phyloP scores from a whole-genome alignment of 2,329 filamentous ascomycete species.

The Fusarium continuum region DNA sequence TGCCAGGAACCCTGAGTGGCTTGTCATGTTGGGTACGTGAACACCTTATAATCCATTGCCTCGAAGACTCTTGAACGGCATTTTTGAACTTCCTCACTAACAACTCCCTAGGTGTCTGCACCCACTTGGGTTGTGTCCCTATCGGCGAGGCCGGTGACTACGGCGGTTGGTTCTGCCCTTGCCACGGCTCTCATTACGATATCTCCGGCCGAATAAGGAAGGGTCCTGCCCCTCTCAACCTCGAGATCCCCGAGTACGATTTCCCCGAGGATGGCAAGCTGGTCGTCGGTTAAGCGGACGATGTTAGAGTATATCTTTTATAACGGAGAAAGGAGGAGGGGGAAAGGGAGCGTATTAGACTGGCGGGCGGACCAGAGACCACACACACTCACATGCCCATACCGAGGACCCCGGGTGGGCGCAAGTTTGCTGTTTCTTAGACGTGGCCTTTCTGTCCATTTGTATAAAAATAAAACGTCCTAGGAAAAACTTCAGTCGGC shows the following conservation, averaged over 20 bases:
- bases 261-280: slow-evolving; percentile 91
- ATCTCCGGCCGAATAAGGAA: slow-evolving; percentile 98
- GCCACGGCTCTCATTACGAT: slow-evolving; percentile 99
- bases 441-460: slow-evolving; percentile 48
- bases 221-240: slow-evolving; percentile 95
- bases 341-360: slow-evolving; percentile 37
- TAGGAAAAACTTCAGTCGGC: slow-evolving; percentile 41
- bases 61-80: neutral
- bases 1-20: slow-evolving; percentile 98
- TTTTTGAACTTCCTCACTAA: slow-evolving; percentile 19
- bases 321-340: slow-evolving; percentile 20
- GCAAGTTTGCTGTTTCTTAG: slow-evolving; percentile 48
- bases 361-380: slow-evolving; percentile 31
- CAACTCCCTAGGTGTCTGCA: slow-evolving; percentile 82
- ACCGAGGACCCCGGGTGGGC: slow-evolving; percentile 36
- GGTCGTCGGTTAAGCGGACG: slow-evolving; percentile 82
- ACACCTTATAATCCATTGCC: neutral
- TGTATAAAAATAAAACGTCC: slow-evolving; percentile 53
- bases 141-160: slow-evolving; percentile 98
- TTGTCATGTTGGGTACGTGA: slow-evolving; percentile 90
- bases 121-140: slow-evolving; percentile 97
- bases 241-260: slow-evolving; percentile 92
- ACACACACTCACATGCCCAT: slow-evolving; percentile 18
- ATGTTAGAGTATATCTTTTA: slow-evolving; percentile 43
- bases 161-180: slow-evolving; percentile 99